Evolutionary conservation across 2,329 filamentous ascomycete genomes (phyloP), one percentile per base, ranked within the genome.

Genomic region (Pseudogymnoascus sp.): DNA sequence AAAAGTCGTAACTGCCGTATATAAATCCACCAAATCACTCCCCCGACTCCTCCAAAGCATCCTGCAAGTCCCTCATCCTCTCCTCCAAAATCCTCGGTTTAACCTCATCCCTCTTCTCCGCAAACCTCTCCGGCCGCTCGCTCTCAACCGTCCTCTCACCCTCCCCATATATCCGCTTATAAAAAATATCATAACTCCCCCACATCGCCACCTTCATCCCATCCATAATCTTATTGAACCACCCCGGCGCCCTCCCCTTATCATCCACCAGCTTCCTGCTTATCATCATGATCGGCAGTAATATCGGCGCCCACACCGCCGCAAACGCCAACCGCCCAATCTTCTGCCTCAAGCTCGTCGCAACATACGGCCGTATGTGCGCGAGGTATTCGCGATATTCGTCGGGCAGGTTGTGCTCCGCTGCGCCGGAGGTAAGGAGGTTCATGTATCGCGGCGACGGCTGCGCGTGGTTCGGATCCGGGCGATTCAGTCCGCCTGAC

Each of bases 401-500:
- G 4, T 80, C 75, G 0, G 94, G 94, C 0, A 99, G 80, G n/a
- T 80, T 79, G 72, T 94, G 89, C 73, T 97, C 92, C 1, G 78
- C 77, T 0, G 91, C 92, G 14, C 94, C 94, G 66, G 88, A 84
- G 12, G 82, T 84, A 68, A 99, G 84, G 60, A 97, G 81, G 64
- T 88, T 87, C 23, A 97, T 78, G 73, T 99, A 97, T 11, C 94
- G 86, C 45, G 84, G 80, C 2, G 91, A 96, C 0, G 94, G 83
- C 75, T 97, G 91, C 0, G 92, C 89, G 69, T 93, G 92, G 63
- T 81, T 81, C 1, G 85, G 81, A 61, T 88, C 81, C 0, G 87
- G 85, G 5, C 91, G 84, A n/a, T 71, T 67, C 12, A 65, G 25
- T 7, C 23, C 41, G 59, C 19, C 23, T 41, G 61, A 23, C 5